These are phyloP conservation scores for Colletotrichum sp. DNA, from an alignment of 2,329 filamentous ascomycete genomes.

Conservation along the genomic window DNA sequence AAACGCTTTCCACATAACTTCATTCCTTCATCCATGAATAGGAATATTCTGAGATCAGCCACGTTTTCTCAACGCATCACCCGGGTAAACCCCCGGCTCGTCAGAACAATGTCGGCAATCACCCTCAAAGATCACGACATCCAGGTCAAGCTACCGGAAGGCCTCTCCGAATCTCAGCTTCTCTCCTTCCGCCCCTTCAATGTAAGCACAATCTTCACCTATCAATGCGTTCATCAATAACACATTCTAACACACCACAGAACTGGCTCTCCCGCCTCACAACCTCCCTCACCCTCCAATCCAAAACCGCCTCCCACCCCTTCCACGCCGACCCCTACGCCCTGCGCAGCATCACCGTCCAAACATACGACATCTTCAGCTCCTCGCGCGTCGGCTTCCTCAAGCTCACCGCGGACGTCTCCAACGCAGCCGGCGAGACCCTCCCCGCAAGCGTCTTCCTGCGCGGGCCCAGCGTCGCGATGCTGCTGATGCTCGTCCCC, in stretches of 20 bases:
- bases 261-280: conserved; percentile 54
- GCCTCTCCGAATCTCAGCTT: conserved; percentile 49
- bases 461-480: conserved; percentile 64
- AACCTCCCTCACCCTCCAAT: conserved; percentile 51
- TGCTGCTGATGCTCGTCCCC: conserved; percentile 62
- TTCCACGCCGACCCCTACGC: conserved; percentile 60
- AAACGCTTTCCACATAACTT: not conserved
- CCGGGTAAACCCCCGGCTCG: accelerated
- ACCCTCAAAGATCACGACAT: conserved; percentile 41
- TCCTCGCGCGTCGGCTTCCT: conserved; percentile 57
- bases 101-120: conserved; percentile 43
- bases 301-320: conserved; percentile 43
- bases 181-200: conserved; percentile 55
- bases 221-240: accelerated
- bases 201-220: conserved; percentile 29
- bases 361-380: conserved; percentile 60
- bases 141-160: conserved; percentile 47
- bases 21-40: not conserved
- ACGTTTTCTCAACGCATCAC: not conserved
- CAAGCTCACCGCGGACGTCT: conserved; percentile 55
- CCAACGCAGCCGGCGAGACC: conserved; percentile 50
- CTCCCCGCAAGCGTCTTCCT: conserved; percentile 62
- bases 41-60: not conserved
- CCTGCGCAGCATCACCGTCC: conserved; percentile 55
- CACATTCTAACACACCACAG: conserved; percentile 31